Evolutionary conservation across 768 basidiomycete species (phyloP).

Genomic region (Lactarius tabidus): DNA sequence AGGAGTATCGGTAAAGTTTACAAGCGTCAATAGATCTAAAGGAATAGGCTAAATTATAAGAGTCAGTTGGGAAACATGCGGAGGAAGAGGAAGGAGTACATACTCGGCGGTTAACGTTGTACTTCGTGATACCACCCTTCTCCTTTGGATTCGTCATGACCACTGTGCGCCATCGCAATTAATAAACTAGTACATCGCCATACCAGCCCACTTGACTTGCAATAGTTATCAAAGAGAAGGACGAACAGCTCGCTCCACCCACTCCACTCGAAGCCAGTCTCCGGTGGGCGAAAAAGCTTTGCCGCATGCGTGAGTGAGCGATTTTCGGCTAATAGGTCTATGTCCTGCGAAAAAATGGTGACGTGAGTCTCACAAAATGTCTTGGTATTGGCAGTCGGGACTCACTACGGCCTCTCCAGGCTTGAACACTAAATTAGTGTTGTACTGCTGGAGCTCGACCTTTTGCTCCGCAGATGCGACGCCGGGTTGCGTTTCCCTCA

Average conservation of each 20-base stretch:
- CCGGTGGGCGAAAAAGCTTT: slow-evolving; percentile 80
- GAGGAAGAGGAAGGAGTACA: slow-evolving; percentile 27
- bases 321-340: slow-evolving; percentile 83
- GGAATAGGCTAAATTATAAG: too few relatives aligned
- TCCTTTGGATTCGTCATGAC: too few relatives aligned
- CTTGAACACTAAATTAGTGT: too few relatives aligned
- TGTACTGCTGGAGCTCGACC: too few relatives aligned
- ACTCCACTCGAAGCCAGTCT: slow-evolving; percentile 82
- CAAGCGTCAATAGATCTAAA: too few relatives aligned
- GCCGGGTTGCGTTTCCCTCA: too few relatives aligned
- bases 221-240: too few relatives aligned
- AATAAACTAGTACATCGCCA: too few relatives aligned
- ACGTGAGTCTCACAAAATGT: not conserved
- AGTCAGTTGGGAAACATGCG: not conserved
- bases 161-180: slow-evolving; percentile 37
- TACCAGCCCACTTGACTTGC: slow-evolving; percentile 41
- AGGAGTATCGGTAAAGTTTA: too few relatives aligned
- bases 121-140: too few relatives aligned
- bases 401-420: slow-evolving; percentile 57
- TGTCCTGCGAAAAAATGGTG: too few relatives aligned
- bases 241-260: slow-evolving; percentile 94
- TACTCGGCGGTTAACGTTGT: slow-evolving; percentile 79
- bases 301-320: slow-evolving; percentile 82
- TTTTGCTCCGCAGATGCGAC: too few relatives aligned
- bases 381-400: slow-evolving; percentile 1